These are phyloP conservation scores for Phellopilus nigrolimitatus DNA, from an alignment of 1,284 basidiomycete genomes.

Conservation along the genomic window DNA sequence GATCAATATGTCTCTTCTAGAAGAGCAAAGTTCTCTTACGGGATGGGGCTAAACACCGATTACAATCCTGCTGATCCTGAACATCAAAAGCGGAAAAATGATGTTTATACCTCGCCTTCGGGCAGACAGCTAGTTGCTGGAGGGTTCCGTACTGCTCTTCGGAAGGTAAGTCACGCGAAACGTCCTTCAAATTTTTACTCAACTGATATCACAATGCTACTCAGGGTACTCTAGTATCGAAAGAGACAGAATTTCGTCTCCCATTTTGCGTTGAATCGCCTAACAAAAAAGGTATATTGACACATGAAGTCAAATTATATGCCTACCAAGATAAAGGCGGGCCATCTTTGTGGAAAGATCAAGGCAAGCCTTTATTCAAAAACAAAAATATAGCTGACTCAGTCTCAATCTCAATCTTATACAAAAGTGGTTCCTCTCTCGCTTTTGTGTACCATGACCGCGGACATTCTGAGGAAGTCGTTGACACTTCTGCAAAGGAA, in stretches of 20 bases:
- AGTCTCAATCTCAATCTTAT: too few relatives aligned
- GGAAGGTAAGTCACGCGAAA: background rate
- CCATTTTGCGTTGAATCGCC: background rate
- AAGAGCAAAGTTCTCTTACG: conserved; percentile 42
- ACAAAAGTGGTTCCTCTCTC: too few relatives aligned
- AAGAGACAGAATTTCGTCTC: conserved; percentile 1
- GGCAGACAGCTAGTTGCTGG: background rate
- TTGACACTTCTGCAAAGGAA: background rate
- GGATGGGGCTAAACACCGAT: conserved; percentile 28
- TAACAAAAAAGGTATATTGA: background rate
- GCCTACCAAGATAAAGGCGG: background rate
- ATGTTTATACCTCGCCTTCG: background rate
- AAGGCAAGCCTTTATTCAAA: background rate
- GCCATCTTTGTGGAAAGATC: conserved; percentile 1
- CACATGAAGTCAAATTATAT: background rate
- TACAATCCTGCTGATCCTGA: conserved; percentile 32
- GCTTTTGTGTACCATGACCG: background rate
- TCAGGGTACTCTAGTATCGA: background rate
- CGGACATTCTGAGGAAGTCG: background rate
- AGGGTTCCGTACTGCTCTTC: background rate
- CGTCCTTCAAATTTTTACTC: too few relatives aligned
- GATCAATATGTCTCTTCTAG: conserved; percentile 45
- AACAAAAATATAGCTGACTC: too few relatives aligned
- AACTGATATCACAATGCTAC: background rate
- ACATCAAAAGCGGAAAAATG: conserved; percentile 27